phyloP scores from a whole-genome alignment of 306 rosid genomes.

The Sophora flavescens region DNA sequence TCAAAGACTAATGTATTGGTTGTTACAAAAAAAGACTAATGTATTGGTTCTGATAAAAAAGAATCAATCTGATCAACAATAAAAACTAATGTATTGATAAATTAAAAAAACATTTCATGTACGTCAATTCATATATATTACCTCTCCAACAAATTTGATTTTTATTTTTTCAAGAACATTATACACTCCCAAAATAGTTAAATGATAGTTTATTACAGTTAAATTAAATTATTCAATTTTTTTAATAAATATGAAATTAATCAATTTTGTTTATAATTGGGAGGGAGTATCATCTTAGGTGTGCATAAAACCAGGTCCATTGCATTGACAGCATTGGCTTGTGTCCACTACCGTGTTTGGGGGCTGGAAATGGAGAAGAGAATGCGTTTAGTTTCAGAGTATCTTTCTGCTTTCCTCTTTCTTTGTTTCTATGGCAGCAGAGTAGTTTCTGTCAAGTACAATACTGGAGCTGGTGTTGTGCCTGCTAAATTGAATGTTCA shows the following conservation, averaged over 20 bases:
- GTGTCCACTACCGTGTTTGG: not conserved
- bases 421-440: conserved; percentile 47
- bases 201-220: too few relatives aligned
- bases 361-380: conserved; percentile 47
- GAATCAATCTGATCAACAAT: too few relatives aligned
- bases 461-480: conserved; percentile 61
- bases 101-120: not conserved
- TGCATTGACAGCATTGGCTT: not conserved
- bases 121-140: not conserved
- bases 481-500: conserved; percentile 86
- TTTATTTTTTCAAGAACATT: too few relatives aligned
- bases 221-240: too few relatives aligned
- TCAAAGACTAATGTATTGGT: too few relatives aligned
- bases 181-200: too few relatives aligned
- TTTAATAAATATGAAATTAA: too few relatives aligned
- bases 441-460: conserved; percentile 57
- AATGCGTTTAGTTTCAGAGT: not conserved
- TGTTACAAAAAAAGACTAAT: too few relatives aligned
- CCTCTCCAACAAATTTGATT: too few relatives aligned
- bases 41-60: too few relatives aligned
- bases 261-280: too few relatives aligned
- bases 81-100: not conserved
- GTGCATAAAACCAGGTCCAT: not conserved
- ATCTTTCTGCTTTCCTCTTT: conserved; percentile 35
- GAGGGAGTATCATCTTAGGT: too few relatives aligned